Percentiles rank a stretch among this genome's conserved stretches.
Conservation (phyloP, 176 grass and related monocot species). For the bread wheat (Triticum aestivum) region IWGSC_CS_RefSeq_v2.1 NC_057797.1:474505954-474506453, state of each 20-base stretch:
- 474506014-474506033: conserved; percentile 74
- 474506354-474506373: background rate
- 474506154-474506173: conserved; percentile 31
- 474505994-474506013: conserved; percentile 73
- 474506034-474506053: conserved; percentile 85
- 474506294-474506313: conserved; percentile 41
- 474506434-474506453: conserved; percentile 3
- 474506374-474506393: conserved; percentile 4
- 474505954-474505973: conserved; percentile 93
- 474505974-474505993: conserved; percentile 83
- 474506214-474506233: conserved; percentile 17
- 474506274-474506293: conserved; percentile 30
- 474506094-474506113: conserved; percentile 61
- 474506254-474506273: conserved; percentile 25
- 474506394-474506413: conserved; percentile 5
- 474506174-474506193: conserved; percentile 14
- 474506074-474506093: conserved; percentile 76
- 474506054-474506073: conserved; percentile 75
- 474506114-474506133: conserved; percentile 38
- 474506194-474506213: conserved; percentile 3
- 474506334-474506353: background rate
- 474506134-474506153: conserved; percentile 48
- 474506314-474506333: conserved; percentile 22
- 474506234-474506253: conserved; percentile 29
- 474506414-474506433: background rate